Evolutionary conservation across 2,329 filamentous ascomycete genomes (phyloP).

Genomic region (Onygenales sp.): DNA sequence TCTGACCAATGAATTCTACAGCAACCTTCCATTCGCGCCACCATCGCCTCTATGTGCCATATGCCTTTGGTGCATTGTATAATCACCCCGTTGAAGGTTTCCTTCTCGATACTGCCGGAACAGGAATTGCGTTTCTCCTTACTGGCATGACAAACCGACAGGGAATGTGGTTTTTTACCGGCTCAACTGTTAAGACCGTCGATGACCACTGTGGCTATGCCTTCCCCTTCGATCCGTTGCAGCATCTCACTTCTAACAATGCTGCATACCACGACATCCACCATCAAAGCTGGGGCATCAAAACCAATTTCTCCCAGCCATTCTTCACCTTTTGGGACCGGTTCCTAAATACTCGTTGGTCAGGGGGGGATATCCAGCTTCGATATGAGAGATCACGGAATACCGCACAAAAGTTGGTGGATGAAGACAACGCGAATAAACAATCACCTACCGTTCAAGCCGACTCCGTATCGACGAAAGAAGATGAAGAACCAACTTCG

Average conservation of each 20-base stretch:
- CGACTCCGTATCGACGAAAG: slow-evolving; percentile 14
- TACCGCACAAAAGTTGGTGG: slow-evolving; percentile 48
- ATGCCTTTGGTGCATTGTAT: slow-evolving; percentile 93
- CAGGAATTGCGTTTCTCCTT: slow-evolving; percentile 71
- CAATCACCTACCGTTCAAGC: slow-evolving; percentile 15
- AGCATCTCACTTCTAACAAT: slow-evolving; percentile 88
- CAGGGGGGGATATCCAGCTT: slow-evolving; percentile 52
- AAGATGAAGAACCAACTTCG: slow-evolving; percentile 8
- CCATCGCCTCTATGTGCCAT: slow-evolving; percentile 93
- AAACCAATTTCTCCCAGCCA: slow-evolving; percentile 47
- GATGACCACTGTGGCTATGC: slow-evolving; percentile 95
- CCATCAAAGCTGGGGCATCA: slow-evolving; percentile 98
- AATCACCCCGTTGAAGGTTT: slow-evolving; percentile 95
- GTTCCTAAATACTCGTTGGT: slow-evolving; percentile 72
- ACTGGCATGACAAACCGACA: slow-evolving; percentile 77
- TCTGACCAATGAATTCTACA: slow-evolving; percentile 25
- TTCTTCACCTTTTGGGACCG: slow-evolving; percentile 89
- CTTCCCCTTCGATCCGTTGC: slow-evolving; percentile 91
- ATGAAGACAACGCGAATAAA: slow-evolving; percentile 35
- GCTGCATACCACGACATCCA: slow-evolving; percentile 96
- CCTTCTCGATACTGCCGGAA: slow-evolving; percentile 80
- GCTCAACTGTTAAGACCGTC: slow-evolving; percentile 89
- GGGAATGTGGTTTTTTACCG: slow-evolving; percentile 80
- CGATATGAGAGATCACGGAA: slow-evolving; percentile 50
- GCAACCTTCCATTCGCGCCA: slow-evolving; percentile 88